Conservation (phyloP, 768 basidiomycete species). For the Pisolithus marmoratus region DNA sequence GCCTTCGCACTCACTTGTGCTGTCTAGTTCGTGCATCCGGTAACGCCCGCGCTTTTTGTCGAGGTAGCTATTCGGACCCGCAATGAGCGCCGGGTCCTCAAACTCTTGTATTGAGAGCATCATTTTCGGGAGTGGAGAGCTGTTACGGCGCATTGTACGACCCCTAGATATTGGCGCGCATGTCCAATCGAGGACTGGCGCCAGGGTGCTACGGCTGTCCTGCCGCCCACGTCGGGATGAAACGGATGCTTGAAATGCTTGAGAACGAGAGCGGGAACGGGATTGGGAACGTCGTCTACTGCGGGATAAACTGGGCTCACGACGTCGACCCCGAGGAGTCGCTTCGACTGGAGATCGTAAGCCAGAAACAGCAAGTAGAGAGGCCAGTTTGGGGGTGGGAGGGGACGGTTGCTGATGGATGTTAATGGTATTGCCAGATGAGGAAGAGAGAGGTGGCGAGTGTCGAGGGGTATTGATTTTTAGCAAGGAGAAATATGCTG, state of each 20-base stretch:
- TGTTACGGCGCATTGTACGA: constrained; percentile 48
- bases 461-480: constrained; percentile 43
- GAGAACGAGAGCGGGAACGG: constrained; percentile 39
- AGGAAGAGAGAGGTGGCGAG: constrained; percentile 33
- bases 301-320: constrained; percentile 31
- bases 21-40: constrained; percentile 49
- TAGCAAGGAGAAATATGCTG: constrained; percentile 70
- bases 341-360: constrained; percentile 33
- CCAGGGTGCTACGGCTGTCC: constrained; percentile 32
- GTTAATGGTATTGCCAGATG: constrained; percentile 40
- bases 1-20: constrained; percentile 37
- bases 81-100: constrained; percentile 25
- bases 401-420: constrained; percentile 43
- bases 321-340: constrained; percentile 52
- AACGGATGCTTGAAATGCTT: constrained; percentile 19
- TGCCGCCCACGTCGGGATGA: constrained; percentile 11
- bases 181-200: constrained; percentile 44
- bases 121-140: constrained; percentile 53
- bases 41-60: constrained; percentile 47
- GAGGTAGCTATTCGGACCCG: constrained; percentile 12
- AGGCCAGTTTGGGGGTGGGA: constrained; percentile 51
- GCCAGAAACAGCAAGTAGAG: constrained; percentile 28
- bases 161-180: constrained; percentile 36
- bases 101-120: constrained; percentile 32
- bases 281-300: constrained; percentile 30